phyloP scores from a whole-genome alignment of 2,329 filamentous ascomycete genomes.

The Colletotrichum falcatum region DNA sequence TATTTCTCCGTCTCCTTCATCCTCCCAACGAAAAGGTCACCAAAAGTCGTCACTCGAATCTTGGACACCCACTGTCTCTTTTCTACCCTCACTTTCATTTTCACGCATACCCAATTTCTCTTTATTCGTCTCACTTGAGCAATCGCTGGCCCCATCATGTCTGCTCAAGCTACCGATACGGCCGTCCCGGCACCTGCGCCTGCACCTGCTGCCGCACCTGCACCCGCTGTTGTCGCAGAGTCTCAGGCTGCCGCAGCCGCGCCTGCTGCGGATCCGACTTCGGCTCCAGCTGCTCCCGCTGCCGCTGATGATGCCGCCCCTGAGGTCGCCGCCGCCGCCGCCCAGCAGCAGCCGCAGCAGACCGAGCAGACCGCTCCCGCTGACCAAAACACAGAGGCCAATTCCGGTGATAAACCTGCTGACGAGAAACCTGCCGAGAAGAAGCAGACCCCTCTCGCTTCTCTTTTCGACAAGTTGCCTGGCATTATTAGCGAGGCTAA shows the following conservation, averaged over 20 bases:
- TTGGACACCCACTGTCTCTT: not conserved
- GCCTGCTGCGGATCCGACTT: constrained; percentile 38
- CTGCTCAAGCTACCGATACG: constrained; percentile 43
- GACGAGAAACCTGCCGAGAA: constrained; percentile 38
- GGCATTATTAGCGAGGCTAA: constrained; percentile 67
- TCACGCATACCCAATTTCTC: constrained; percentile 6
- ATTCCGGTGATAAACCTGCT: constrained; percentile 41
- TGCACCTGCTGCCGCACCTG: constrained; percentile 26
- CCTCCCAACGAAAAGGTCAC: not conserved
- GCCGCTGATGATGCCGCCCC: constrained; percentile 43
- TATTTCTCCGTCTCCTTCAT: not conserved
- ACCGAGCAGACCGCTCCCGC: constrained; percentile 41
- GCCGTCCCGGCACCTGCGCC: constrained; percentile 25
- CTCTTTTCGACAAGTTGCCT: constrained; percentile 69
- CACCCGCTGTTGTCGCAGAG: constrained; percentile 10
- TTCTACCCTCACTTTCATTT: constrained; percentile 3
- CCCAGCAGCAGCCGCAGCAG: constrained; percentile 16
- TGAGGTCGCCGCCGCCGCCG: not conserved
- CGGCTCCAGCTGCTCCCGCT: constrained; percentile 27
- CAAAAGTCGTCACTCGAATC: constrained; percentile 13
- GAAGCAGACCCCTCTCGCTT: constrained; percentile 57
- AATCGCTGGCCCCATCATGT: constrained; percentile 44
- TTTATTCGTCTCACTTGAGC: constrained; percentile 7
- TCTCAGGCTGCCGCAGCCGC: constrained; percentile 38
- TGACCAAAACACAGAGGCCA: constrained; percentile 49